A percentile compares a stretch with the other conserved stretches of the same genome.
phyloP scores from a whole-genome alignment of 441 rosid genomes.

The Gossypium trilobum region DNA sequence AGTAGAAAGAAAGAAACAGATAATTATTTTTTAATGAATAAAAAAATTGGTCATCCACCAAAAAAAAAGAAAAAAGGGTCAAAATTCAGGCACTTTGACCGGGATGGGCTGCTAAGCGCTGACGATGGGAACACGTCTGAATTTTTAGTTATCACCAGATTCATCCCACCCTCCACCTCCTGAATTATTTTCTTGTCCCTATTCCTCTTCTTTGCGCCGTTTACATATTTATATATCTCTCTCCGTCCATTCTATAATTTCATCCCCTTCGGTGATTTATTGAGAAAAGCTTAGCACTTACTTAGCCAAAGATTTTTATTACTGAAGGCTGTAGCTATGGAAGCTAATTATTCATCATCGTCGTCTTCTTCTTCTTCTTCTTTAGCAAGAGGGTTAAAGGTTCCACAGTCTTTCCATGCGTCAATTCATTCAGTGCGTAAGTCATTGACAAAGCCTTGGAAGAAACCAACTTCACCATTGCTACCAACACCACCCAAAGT shows the following conservation, averaged over 20 bases:
- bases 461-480: constrained; percentile 51
- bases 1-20: neutral
- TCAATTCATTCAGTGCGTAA: constrained; percentile 48
- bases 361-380: constrained; percentile 4
- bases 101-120: neutral
- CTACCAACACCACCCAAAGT: constrained; percentile 49
- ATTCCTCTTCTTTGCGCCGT: neutral
- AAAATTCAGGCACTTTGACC: constrained; percentile 4
- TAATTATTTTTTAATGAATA: neutral
- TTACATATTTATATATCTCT: neutral
- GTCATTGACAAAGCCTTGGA: constrained; percentile 36
- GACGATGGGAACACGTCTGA: neutral
- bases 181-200: neutral
- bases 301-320: neutral
- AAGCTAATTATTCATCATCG: constrained; percentile 13
- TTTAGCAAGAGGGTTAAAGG: neutral
- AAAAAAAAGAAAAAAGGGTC: neutral
- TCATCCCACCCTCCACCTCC: neutral
- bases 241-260: neutral
- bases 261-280: neutral
- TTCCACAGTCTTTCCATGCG: constrained; percentile 20
- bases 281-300: neutral
- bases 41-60: neutral
- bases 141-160: neutral
- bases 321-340: constrained; percentile 11